Base-by-base conservation (phyloP, 2,329 filamentous ascomycete species). In the Hysterium pulicare region DNA sequence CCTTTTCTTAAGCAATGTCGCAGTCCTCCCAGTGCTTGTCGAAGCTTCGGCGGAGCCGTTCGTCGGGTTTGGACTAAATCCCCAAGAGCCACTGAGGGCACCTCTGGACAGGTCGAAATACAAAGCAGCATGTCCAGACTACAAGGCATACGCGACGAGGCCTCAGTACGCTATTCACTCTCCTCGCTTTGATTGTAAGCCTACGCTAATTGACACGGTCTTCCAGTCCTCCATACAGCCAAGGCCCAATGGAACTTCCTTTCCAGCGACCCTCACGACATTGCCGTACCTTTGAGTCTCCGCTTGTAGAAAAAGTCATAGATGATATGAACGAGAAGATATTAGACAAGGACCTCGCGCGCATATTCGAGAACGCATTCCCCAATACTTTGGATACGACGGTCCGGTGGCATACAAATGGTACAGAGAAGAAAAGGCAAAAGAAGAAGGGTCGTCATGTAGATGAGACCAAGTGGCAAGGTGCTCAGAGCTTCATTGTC, bases 331-430 rank as follows among this genome's bases (percentile, higher is more conserved):
- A 85, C 5, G 76, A 79, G 21, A 84, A 81, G 40, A 86, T 98
- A 71, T 77, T 83, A 45, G 85, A 97, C 58, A 84, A 85, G 13
- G 93, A 97, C 56, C 79, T 98, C 10, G 91, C 91, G 3, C 83
- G 90, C 20, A 74, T 98, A 9, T 98, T 98, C 62, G 89, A 95
- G 63, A 98, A 98, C 62, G 84, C 91, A 2, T 97, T 94, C 51
- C 91, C 91, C 4, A 95, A 93, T 48, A 91, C 87, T 0, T 80
- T 93, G 3, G 90, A 95, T 59, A 95, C 90, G 0, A 95, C 90
- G 0, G 81, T 95, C 50, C 82, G 87, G 57, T 95, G 91, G 77
- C 90, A 95, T 62, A 84, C 84, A 4, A 81, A 85, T 48, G 84
- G 75, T 2, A 76, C 74, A 17, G 51, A 45, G 11, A 26, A 41